These are phyloP conservation scores for Fusarium marasasianum DNA, from an alignment of 2,329 filamentous ascomycete genomes.

Conservation along the genomic window DNA sequence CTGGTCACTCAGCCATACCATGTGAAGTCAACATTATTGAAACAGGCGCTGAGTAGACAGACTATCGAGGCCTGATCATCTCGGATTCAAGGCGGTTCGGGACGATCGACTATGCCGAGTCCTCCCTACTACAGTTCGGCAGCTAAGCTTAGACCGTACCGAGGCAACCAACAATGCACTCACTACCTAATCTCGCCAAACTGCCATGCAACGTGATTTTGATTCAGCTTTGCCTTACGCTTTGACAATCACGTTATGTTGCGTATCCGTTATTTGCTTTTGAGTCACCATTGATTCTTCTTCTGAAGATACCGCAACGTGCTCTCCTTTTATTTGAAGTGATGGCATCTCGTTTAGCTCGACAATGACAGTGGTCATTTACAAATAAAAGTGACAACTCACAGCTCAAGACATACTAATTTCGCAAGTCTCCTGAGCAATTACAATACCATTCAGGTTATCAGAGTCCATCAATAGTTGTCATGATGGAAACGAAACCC, in stretches of 20 bases:
- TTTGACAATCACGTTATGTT: conserved; percentile 9
- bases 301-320: neutral
- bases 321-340: neutral
- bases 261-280: neutral
- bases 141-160: conserved; percentile 6
- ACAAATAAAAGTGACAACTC: neutral
- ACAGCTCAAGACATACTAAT: neutral
- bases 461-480: neutral
- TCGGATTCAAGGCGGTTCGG: conserved; percentile 26
- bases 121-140: neutral
- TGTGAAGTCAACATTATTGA: neutral
- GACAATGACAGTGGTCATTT: neutral
- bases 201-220: conserved; percentile 25
- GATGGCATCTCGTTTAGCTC: neutral
- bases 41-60: neutral
- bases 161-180: conserved; percentile 1
- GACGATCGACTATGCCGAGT: conserved; percentile 33
- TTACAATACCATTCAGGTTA: neutral
- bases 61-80: neutral
- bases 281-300: neutral
- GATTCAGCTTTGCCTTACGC: conserved; percentile 11
- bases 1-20: neutral
- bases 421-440: neutral
- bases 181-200: conserved; percentile 32
- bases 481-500: neutral